Conservation (phyloP, 129 eudicot species). For the Sambucus nigra region DNA sequence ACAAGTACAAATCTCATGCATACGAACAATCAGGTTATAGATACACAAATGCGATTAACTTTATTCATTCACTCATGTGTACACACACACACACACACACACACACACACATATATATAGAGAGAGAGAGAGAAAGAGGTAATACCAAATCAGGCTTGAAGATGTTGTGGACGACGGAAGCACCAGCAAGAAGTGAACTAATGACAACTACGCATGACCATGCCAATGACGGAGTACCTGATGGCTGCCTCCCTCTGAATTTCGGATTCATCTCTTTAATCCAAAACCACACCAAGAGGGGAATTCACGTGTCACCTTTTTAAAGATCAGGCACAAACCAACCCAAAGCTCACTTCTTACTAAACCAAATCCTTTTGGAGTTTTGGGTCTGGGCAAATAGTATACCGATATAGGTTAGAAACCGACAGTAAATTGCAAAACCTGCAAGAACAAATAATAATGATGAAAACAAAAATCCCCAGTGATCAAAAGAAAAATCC, state of each 20-base stretch:
- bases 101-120: background rate
- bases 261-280: conserved; percentile 26
- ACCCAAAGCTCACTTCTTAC: too few species aligned
- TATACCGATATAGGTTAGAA: too few species aligned
- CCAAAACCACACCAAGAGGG: too few species aligned
- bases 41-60: background rate
- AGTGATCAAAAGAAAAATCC: too few species aligned
- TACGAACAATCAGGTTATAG: background rate
- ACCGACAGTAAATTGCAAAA: too few species aligned
- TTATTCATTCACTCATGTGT: background rate
- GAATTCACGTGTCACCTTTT: too few species aligned
- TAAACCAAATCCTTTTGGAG: too few species aligned
- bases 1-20: background rate
- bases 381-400: too few species aligned
- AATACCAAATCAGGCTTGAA: conserved; percentile 51
- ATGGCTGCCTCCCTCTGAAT: conserved; percentile 30
- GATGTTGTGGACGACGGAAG: conserved; percentile 50
- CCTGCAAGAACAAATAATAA: too few species aligned
- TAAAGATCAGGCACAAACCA: too few species aligned
- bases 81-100: background rate
- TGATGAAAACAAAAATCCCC: too few species aligned
- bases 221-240: conserved; percentile 47
- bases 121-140: background rate
- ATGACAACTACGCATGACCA: conserved; percentile 45
- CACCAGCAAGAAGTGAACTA: conserved; percentile 47